phyloP scores from a whole-genome alignment of 208 protist genomes.

The Strigomonas culicis region DNA sequence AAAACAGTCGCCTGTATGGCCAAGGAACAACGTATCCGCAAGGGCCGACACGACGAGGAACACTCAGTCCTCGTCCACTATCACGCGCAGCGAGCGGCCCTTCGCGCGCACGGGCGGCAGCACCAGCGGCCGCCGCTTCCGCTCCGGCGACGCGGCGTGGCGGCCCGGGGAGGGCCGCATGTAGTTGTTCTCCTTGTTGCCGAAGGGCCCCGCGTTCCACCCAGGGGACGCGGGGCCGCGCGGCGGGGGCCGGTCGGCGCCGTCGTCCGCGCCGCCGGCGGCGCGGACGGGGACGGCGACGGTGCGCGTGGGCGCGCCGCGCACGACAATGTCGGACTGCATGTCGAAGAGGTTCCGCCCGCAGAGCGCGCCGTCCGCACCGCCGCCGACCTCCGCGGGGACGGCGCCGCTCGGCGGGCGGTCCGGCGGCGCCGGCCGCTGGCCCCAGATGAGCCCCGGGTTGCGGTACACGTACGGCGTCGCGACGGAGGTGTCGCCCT shows the following conservation, averaged over 20 bases:
- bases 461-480: conserved; percentile 14
- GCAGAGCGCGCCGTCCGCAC: neutral
- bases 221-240: neutral
- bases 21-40: too few species aligned
- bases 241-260: neutral
- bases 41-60: too few species aligned
- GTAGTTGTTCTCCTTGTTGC: too few species aligned
- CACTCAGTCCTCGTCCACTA: neutral
- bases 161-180: too few species aligned
- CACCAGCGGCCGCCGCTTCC: too few species aligned
- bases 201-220: too few species aligned
- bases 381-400: neutral
- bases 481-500: conserved; percentile 25
- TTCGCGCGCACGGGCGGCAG: neutral
- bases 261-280: too few species aligned
- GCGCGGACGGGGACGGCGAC: neutral
- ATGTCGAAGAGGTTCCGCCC: neutral
- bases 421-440: neutral
- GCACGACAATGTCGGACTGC: neutral
- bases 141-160: too few species aligned
- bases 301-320: neutral
- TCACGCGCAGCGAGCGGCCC: neutral
- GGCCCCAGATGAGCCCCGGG: conserved; percentile 13
- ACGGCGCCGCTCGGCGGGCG: neutral
- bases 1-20: too few species aligned